These are phyloP conservation scores for Wickerhamiella galacta DNA, from an alignment of 805 yeast genomes.

Conservation along the genomic window DNA sequence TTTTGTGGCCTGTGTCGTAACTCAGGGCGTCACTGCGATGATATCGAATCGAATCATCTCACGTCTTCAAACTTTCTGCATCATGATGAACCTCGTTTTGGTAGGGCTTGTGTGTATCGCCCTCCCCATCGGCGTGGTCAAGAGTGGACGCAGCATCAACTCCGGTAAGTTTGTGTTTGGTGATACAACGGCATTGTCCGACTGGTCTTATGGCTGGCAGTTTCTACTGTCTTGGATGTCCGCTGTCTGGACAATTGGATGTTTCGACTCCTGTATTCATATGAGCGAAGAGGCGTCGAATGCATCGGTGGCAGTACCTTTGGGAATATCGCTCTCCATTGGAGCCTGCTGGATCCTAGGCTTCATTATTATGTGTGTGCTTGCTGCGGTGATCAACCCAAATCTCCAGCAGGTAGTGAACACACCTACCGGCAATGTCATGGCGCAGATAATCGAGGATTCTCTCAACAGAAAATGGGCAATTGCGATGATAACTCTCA, in stretches of 20 bases:
- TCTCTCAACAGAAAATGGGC: constrained; percentile 52
- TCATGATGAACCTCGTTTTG: constrained; percentile 33
- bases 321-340: constrained; percentile 46
- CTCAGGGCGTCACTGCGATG: constrained; percentile 37
- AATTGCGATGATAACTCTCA: constrained; percentile 40
- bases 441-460: constrained; percentile 49
- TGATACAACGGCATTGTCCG: constrained; percentile 26
- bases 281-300: constrained; percentile 55
- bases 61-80: constrained; percentile 39
- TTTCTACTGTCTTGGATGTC: constrained; percentile 42
- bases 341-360: constrained; percentile 43
- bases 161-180: constrained; percentile 38
- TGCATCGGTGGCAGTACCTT: constrained; percentile 46
- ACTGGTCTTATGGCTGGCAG: constrained; percentile 45
- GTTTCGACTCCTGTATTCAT: constrained; percentile 57
- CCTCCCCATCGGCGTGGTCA: constrained; percentile 34
- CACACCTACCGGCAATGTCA: constrained; percentile 38
- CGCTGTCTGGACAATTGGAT: constrained; percentile 60
- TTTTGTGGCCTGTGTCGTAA: constrained; percentile 40
- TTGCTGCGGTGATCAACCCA: constrained; percentile 32
- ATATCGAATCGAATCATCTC: constrained; percentile 39
- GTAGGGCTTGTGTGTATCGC: constrained; percentile 42
- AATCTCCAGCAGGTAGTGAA: constrained; percentile 29
- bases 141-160: constrained; percentile 23
- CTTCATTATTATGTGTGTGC: constrained; percentile 35